phyloP scores from a whole-genome alignment of 108 stramenopile genomes.

The Nitzschia sp. region DNA sequence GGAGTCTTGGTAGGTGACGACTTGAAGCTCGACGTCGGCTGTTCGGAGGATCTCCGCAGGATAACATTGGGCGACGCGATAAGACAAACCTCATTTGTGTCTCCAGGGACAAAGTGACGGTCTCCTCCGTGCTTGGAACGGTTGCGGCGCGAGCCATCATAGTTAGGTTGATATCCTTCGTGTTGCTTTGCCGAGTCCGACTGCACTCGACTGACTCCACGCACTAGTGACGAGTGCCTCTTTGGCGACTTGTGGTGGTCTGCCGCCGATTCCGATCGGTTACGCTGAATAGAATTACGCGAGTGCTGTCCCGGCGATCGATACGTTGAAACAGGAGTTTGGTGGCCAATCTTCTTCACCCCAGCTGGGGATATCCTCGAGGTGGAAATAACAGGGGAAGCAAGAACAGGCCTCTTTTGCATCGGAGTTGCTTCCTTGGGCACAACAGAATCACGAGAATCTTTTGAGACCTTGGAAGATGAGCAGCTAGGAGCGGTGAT shows the following conservation, averaged over 20 bases:
- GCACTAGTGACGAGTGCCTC: neutral
- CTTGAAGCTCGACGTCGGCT: neutral
- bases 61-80: neutral
- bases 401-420: neutral
- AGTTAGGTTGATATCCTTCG: neutral
- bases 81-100: neutral
- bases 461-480: neutral
- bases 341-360: too few species aligned
- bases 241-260: neutral
- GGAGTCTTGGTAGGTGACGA: conserved; percentile 8
- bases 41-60: neutral
- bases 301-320: neutral
- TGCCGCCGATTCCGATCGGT: neutral
- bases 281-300: neutral
- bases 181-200: conserved; percentile 2
- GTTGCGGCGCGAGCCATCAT: neutral
- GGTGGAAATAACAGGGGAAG: neutral
- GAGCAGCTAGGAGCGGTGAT: neutral
- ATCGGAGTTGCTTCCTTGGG: too few species aligned
- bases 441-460: neutral
- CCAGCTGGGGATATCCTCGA: neutral
- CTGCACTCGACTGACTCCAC: neutral
- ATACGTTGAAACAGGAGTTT: too few species aligned
- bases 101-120: neutral
- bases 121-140: neutral